Evolutionary conservation across 176 grass and related monocot species (phyloP), one percentile per base, ranked within the genome.

Genomic region (Oryza glumipatula): DNA sequence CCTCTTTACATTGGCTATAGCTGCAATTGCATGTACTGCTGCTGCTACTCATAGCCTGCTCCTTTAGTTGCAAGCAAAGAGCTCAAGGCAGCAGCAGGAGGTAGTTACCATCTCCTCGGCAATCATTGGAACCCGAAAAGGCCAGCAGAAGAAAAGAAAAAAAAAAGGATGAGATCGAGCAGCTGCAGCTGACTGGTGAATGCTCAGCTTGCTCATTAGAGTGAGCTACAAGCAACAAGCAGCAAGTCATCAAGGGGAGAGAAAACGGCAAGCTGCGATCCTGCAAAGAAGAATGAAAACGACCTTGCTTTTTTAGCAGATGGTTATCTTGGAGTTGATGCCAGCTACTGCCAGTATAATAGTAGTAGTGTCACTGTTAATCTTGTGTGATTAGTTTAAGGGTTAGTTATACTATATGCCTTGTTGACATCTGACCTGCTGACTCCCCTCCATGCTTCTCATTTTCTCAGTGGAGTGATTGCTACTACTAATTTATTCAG

Each of bases 41-140:
- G 39, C 52, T 14, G 26, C 23, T 70, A 36, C 73, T 73, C 56
- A 43, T 72, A 17, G 72, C 3, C 43, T 82, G 83, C 88, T 87
- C 84, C 88, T 90, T 83, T 74, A 54, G 84, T 69, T 87, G 69
- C 88, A 90, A 90, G 88, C 84, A 90, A 87, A 87, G 88, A 86
- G 67, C 54, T 24, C 72, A n/a, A 24, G 66, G 39, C 39, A 41
- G 32, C 56, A 61, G 56, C 56, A 11, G 79, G 46, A 19, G 48
- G 22, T 22, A 66, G 70, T 77, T 76, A 39, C 77, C 28, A 82
- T 81, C 86, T 30, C 64, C 5, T 12, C 11, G 72, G 72, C 82
- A 88, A 91, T 88, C 82, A 91, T 91, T 85, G 89, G 85, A 65
- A 9, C 81, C 82, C 76, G 33, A 61, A 91, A 88, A 85, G 89